Evolutionary conservation across 371 early-diverging fungal genomes (phyloP).

Genomic region (Syncephalastrum racemosum): DNA sequence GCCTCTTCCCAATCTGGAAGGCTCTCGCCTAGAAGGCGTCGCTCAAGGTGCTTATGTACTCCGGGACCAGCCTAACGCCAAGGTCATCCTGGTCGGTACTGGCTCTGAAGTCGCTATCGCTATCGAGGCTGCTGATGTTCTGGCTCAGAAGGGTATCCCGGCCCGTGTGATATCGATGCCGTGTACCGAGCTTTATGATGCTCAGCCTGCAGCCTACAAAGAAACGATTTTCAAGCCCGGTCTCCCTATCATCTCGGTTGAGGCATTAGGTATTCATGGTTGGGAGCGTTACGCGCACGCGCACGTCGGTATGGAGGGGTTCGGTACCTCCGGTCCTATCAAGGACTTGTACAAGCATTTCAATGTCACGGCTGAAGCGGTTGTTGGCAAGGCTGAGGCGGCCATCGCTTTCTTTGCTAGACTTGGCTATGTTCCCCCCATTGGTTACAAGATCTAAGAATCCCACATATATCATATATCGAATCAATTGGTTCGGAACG

Average conservation of each 20-base stretch:
- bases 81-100: conserved; percentile 82
- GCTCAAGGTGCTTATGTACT: conserved; percentile 81
- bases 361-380: conserved; percentile 74
- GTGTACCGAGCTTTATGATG: conserved; percentile 89
- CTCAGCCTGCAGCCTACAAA: conserved; percentile 84
- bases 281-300: conserved; percentile 88
- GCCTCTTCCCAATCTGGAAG: conserved; percentile 88
- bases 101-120: conserved; percentile 95
- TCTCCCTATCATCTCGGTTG: conserved; percentile 83
- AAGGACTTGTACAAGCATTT: conserved; percentile 79
- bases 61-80: conserved; percentile 52
- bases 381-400: conserved; percentile 77
- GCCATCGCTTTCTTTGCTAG: conserved; percentile 72
- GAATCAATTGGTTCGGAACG: background rate
- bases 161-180: conserved; percentile 95
- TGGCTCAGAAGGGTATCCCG: conserved; percentile 52
- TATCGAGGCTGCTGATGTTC: conserved; percentile 73
- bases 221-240: conserved; percentile 75
- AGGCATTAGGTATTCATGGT: conserved; percentile 87
- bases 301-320: conserved; percentile 18
- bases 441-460: conserved; percentile 32
- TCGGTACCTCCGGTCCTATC: conserved; percentile 60
- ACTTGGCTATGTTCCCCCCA: conserved; percentile 43
- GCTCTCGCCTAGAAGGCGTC: conserved; percentile 77
- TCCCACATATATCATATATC: background rate